A percentile compares a stretch with the other conserved stretches of the same genome.
phyloP scores from a whole-genome alignment of 2,329 filamentous ascomycete species.

The Penicillium occitanis region DNA sequence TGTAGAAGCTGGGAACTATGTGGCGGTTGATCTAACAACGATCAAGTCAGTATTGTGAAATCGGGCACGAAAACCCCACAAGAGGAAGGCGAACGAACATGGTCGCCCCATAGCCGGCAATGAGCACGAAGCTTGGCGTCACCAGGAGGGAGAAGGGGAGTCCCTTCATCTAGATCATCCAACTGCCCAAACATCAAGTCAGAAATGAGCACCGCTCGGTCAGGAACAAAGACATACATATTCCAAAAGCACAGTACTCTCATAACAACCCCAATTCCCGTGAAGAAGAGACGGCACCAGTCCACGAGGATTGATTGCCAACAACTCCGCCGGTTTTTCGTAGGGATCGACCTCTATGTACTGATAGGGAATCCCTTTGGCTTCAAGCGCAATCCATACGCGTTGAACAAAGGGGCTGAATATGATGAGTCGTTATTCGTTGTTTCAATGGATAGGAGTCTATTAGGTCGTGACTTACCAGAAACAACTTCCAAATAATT shows the following conservation, averaged over 20 bases:
- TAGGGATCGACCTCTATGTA: conserved; percentile 85
- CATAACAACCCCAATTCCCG: conserved; percentile 78
- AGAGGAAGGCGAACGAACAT: conserved; percentile 12
- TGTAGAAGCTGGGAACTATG: conserved; percentile 75
- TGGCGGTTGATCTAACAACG: conserved; percentile 65
- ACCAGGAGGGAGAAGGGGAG: conserved; percentile 63
- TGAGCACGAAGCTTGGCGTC: conserved; percentile 68
- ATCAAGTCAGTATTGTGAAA: not conserved
- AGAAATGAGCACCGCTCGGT: not conserved
- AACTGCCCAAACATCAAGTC: conserved; percentile 51
- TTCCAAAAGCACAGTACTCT: conserved; percentile 80
- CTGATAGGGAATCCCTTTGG: conserved; percentile 75
- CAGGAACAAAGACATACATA: conserved; percentile 58
- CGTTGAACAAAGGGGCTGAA: conserved; percentile 77
- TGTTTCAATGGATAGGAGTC: conserved; percentile 22
- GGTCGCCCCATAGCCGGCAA: conserved; percentile 73
- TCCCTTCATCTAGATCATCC: conserved; percentile 67
- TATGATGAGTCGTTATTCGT: not conserved
- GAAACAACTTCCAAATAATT: conserved; percentile 79
- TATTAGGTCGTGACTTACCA: conserved; percentile 57
- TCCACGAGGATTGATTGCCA: conserved; percentile 74
- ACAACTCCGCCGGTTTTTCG: conserved; percentile 61
- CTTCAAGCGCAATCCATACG: conserved; percentile 84
- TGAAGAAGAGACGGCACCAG: conserved; percentile 75
- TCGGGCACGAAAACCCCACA: not conserved